Base-by-base conservation (phyloP, 164 flowering plant genomes). In the Kalanchoe fedtschenkoi region DNA sequence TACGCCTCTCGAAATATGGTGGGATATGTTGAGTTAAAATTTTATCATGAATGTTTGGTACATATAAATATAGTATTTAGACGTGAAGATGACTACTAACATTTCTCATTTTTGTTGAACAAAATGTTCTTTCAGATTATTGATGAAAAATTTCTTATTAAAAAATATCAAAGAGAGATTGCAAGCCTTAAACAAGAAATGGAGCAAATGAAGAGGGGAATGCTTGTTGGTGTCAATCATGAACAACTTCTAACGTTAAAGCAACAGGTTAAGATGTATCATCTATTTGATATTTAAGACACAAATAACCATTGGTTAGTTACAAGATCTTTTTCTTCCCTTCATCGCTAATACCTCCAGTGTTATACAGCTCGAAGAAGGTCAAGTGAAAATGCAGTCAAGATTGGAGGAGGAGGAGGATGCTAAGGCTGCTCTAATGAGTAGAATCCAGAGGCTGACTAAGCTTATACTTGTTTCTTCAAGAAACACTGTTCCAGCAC, bases 371-470 rank as follows among this genome's bases (percentile, higher is more conserved):
- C 73, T 87, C 62, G 91, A 89, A 79, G 91, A 85, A 62, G 95
- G 93, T 61, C 95, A 89, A 70, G 80, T 84, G 54, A 85, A 89
- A 74, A 62, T 88, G 62, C 92, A 81, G 70, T 87, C 97, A 66
- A 77, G 92, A 75, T 71, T 88, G 74, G 97, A 90, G 69, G 95
- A 90, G 70, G 97, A 90, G 74, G 97, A 90, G 70, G 79, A 90
- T 71, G 95, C 84, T 17, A 90, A 90, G 74, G 90, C 87, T 62
- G 97, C 97, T 70, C 68, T 90, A 65, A 77, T 88, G 92, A 87
- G 95, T 67, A 79, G 97, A 75, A 90, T 90, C 72, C 95, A 90
- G 67, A 77, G 89, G 54, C 68, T 90, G 74, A 90, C 97, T 29
- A 90, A 90, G 68, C 70, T 90, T 26, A 90, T 90, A 55, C 75